Conservation (phyloP, 2,329 filamentous ascomycete genomes). For the Monosporascus sp. region DNA sequence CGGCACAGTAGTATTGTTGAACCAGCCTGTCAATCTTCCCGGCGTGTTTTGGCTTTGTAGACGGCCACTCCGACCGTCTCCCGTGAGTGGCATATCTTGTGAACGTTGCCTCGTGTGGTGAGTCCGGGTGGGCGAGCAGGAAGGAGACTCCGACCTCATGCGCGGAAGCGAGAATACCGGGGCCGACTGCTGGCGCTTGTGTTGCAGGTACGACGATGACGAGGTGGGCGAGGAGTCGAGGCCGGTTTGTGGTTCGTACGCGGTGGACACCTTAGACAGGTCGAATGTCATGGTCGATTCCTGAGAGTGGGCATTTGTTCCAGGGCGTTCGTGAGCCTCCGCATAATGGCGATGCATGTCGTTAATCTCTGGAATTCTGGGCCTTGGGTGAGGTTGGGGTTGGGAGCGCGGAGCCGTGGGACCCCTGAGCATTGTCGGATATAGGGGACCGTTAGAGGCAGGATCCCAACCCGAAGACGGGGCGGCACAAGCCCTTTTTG, state of each 20-base stretch:
- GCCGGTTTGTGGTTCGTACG: slow-evolving; percentile 9
- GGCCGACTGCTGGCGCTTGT: slow-evolving; percentile 23
- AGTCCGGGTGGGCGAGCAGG: slow-evolving; percentile 10
- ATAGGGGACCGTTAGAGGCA: background rate
- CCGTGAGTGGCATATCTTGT: slow-evolving; percentile 37
- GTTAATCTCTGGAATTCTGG: slow-evolving; percentile 1
- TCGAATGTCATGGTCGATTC: slow-evolving; percentile 19
- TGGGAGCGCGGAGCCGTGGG: slow-evolving; percentile 5
- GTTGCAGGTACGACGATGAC: slow-evolving; percentile 12
- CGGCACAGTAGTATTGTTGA: slow-evolving; percentile 23
- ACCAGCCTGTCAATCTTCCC: slow-evolving; percentile 26
- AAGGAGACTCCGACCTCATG: slow-evolving; percentile 4
- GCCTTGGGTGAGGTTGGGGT: slow-evolving; percentile 5
- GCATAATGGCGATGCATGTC: slow-evolving; percentile 5
- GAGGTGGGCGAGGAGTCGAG: background rate
- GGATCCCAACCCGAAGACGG: background rate
- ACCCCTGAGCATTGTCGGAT: slow-evolving; percentile 20
- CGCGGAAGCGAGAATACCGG: slow-evolving; percentile 11
- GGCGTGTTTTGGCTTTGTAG: slow-evolving; percentile 3
- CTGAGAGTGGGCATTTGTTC: slow-evolving; percentile 7
- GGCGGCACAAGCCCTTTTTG: background rate
- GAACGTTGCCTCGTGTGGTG: slow-evolving; percentile 13
- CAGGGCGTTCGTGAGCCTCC: slow-evolving; percentile 5
- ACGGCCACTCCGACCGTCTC: slow-evolving; percentile 28
- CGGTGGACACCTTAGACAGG: slow-evolving; percentile 10